Base-by-base conservation (phyloP, 2,329 filamentous ascomycete genomes). In the Aureobasidium lini region DNA sequence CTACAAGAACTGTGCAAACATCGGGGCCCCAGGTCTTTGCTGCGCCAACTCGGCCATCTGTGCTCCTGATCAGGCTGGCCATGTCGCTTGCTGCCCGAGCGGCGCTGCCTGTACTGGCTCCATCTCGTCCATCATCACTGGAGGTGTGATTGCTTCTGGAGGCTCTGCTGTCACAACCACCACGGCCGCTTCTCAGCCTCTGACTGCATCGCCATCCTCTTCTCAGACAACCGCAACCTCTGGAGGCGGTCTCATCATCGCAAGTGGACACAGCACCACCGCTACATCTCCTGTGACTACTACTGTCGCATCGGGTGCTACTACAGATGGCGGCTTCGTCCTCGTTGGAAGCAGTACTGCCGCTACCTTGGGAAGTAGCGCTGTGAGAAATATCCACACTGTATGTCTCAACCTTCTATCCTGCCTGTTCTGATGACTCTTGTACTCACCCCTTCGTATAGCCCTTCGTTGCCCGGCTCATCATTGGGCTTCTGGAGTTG, bases 81-180 rank as follows among this genome's bases (percentile, higher is more conserved):
- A 84, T 62, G 79, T 85, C 57, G 84, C 83, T 28, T 86, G 84
- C 74, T 86, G 84, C 71, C 82, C 82, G 0, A 75, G 71, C 29
- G 78, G 80, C 53, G 79, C 79, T 13, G 77, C 73, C 31, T 86
- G 84, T 66, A 85, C 83, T 0, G 84, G 84, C 2, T 77, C 74
- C 8, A 75, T 85, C 9, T 70, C 63, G 8, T 67, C 67, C 16
- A 63, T 69, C 31, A 67, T 70, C 13, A 71, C 74, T 0, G 70
- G 65, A 34, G 70, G 70, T 10, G 68, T 66, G 9, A 61, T 72
- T 42, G 64, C 66, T 40, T 62, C 62, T 9, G 66, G 65, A 31
- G 64, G 59, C 8, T 57, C 61, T 13, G 60, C 64, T 28, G 61
- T 60, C 18, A 61, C 62, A 39, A 63, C 59, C n/a, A 66, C 64